These are phyloP conservation scores for Pyrenophora graminea DNA, from an alignment of 2,329 filamentous ascomycete species.

Conservation along the genomic window DNA sequence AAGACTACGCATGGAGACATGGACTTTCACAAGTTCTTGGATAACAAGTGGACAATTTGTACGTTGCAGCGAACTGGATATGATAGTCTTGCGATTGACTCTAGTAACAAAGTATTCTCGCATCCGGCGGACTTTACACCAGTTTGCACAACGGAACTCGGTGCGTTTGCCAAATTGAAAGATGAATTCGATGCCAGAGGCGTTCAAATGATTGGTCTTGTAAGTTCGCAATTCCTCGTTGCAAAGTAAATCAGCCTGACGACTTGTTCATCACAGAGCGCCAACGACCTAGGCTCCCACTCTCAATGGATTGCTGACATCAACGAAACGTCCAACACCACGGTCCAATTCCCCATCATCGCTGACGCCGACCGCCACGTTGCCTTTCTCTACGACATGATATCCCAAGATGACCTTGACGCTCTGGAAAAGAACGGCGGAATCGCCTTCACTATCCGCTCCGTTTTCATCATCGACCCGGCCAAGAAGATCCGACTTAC, in stretches of 20 bases:
- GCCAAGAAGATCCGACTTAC: constrained; percentile 91
- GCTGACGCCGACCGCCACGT: constrained; percentile 55
- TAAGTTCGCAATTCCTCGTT: constrained; percentile 30
- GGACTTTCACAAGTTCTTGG: constrained; percentile 76
- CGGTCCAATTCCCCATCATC: constrained; percentile 56
- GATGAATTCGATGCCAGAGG: constrained; percentile 84
- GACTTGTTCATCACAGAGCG: constrained; percentile 51
- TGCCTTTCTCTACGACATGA: constrained; percentile 57
- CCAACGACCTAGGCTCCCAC: constrained; percentile 84
- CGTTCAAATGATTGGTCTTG: constrained; percentile 88
- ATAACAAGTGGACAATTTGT: constrained; percentile 74
- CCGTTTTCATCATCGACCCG: constrained; percentile 93
- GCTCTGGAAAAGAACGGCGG: constrained; percentile 57
- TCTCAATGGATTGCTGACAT: constrained; percentile 86
- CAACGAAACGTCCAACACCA: constrained; percentile 52
- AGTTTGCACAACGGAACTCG: constrained; percentile 94
- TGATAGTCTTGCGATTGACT: too few relatives aligned
- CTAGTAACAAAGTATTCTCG: constrained; percentile 63
- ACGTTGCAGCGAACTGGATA: too few relatives aligned
- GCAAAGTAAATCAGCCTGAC: constrained; percentile 19
- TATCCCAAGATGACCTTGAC: constrained; percentile 59
- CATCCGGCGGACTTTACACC: constrained; percentile 90
- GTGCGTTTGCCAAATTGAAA: constrained; percentile 87
- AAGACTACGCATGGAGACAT: constrained; percentile 78
- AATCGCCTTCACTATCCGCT: constrained; percentile 91